Evolutionary conservation across 345 rosid genomes (phyloP), one percentile per base, ranked within the genome.

Genomic region (Eutrema heterophyllum): DNA sequence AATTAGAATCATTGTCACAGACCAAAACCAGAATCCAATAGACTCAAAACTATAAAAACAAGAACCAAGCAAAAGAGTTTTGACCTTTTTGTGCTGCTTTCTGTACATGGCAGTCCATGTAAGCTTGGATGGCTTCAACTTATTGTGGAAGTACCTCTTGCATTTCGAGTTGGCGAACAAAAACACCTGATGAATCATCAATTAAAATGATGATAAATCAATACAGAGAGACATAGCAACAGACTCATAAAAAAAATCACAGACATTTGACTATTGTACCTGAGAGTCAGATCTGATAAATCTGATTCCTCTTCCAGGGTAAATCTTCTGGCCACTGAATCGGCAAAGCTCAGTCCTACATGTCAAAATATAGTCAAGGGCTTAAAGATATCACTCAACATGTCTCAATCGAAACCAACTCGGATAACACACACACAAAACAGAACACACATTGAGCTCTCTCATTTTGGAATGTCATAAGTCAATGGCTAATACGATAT

Each of bases 101-200:
- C 96, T 59, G 85, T 76, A 89, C 89, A 89, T 88, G 52, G 93
- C 87, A 33, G 96, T 87, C 96, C 96, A 90, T 9, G 83, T 57
- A 77, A 90, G 91, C 88, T 90, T 88, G 0, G 93, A 88, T 8
- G 93, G 96, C 85, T 90, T 90, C 83, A 88, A 67, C 38, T 87
- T 82, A 67, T 86, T 85, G 74, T 90, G 96, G 74, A 90, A 89
- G 66, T 89, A 89, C 80, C 89, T 84, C 84, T 89, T 86, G 73
- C 91, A 89, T 74, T 89, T 89, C 4, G 93, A 90, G 75, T 88
- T 90, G 3, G 68, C 59, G 71, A 90, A 90, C 73, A 90, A 81
- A 80, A 90, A 90, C 45, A 88, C 96, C 96, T 90, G 9, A 63
- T 29, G 4, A 62, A 76, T 11, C 48, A 30, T 16, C 16, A 38